Evolutionary conservation across 2,329 filamentous ascomycete species (phyloP), one percentile per base, ranked within the genome.

Genomic region (Neofusicoccum kwambonambiense): DNA sequence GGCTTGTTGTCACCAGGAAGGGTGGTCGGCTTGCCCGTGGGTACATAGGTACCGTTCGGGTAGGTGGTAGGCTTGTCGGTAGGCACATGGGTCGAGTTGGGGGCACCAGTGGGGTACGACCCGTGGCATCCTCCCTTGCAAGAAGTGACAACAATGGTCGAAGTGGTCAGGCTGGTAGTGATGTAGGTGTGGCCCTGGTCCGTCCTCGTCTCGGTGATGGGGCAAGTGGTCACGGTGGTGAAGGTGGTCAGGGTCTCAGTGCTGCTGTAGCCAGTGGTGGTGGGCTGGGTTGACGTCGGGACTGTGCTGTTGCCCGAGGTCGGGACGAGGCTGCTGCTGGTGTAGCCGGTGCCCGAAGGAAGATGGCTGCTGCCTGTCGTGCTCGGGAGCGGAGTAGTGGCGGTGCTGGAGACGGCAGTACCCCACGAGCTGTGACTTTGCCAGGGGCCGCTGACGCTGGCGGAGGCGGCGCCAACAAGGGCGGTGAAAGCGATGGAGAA

Each of bases 121-220:
- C 34, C 19, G 34, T 71, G 65, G 71, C 77, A 78, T 17, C 75
- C 75, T 7, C 67, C 70, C 68, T 74, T 72, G 75, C 76, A 79
- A 11, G 73, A 75, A 4, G 76, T 78, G 57, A 77, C 68, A 13
- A 75, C 76, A 44, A 78, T 68, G 19, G 75, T 78, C 63, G 70
- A 74, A 5, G 76, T 79, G 8, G 77, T 78, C 62, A 69, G 56
- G 22, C 69, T 73, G 3, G 76, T 78, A 58, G 72, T 67, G 17
- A 74, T 67, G 60, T 72, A 68, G 35, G 70, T 70, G 15, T 67
- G 67, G 11, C 64, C 64, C 15, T 67, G 68, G 31, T 66, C 61
- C 12, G 67, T 69, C 19, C 62, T 60, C 3, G 75, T 76, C 22
- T 64, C 58, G 5, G 71, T 74, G 37, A 75, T 63, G 11, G 75